Evolutionary conservation across 116 monocot species (phyloP).

Genomic region (Dioscorea cayenensis): DNA sequence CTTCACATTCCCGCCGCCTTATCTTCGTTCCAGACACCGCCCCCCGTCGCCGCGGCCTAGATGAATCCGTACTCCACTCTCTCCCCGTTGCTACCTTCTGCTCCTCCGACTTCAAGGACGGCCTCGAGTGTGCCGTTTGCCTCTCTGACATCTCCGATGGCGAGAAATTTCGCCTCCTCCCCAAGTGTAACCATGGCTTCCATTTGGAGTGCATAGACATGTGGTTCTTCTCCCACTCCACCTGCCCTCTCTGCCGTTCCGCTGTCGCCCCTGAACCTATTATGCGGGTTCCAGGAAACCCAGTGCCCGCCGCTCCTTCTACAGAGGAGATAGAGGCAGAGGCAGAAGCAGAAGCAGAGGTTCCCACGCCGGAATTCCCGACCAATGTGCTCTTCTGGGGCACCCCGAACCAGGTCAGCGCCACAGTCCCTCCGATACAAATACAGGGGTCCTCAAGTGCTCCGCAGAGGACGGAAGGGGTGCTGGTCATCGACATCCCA

Average conservation of each 20-base stretch:
- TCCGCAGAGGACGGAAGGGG: background rate
- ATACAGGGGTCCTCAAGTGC: background rate
- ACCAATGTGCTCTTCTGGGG: constrained; percentile 19
- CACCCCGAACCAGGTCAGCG: constrained; percentile 4
- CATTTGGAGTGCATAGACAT: constrained; percentile 31
- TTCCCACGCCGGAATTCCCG: constrained; percentile 7
- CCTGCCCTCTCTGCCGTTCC: constrained; percentile 43
- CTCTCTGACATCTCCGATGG: constrained; percentile 37
- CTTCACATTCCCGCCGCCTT: constrained; percentile 12
- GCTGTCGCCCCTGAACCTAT: constrained; percentile 3
- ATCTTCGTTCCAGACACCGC: background rate
- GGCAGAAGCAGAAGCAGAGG: background rate
- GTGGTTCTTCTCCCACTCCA: constrained; percentile 34
- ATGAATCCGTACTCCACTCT: constrained; percentile 22
- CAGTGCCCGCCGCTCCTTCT: background rate
- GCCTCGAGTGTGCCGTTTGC: constrained; percentile 18
- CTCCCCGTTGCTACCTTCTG: constrained; percentile 36
- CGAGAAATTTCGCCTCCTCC: constrained; percentile 10
- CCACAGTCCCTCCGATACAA: background rate
- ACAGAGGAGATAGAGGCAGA: background rate
- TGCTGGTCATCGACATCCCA: constrained; percentile 2
- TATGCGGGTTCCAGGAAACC: background rate
- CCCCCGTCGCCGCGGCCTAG: constrained; percentile 27
- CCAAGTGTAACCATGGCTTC: constrained; percentile 27
- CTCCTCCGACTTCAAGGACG: constrained; percentile 15